A percentile compares a stretch with the other conserved stretches of the same genome.
Evolutionary conservation across 1,284 basidiomycete species (phyloP).

Genomic region (Rhizoctonia solani): DNA sequence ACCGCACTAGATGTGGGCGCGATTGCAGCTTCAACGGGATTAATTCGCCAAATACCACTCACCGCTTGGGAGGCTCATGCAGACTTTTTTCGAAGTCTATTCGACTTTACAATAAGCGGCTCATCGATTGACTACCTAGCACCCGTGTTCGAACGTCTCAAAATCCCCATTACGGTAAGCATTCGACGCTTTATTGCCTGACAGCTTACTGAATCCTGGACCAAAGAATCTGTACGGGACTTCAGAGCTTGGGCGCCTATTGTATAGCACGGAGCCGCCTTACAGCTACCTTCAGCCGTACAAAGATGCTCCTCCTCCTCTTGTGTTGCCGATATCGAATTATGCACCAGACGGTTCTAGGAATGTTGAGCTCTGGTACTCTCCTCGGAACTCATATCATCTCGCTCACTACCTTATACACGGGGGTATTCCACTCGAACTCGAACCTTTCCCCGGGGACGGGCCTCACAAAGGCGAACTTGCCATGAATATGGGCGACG

Average conservation of each 20-base stretch:
- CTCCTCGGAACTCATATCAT: not conserved
- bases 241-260: not conserved
- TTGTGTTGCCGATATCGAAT: not conserved
- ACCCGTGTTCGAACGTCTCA: not conserved
- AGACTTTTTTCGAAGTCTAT: not conserved
- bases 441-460: conserved; percentile 1
- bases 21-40: not conserved
- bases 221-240: conserved; percentile 13
- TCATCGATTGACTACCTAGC: not conserved
- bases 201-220: no score
- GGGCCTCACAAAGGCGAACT: conserved; percentile 3
- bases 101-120: not conserved
- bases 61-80: not conserved
- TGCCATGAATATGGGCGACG: not conserved
- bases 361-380: not conserved
- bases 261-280: not conserved
- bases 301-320: conserved; percentile 3
- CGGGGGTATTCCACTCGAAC: not conserved
- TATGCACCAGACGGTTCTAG: not conserved
- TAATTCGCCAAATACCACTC: not conserved
- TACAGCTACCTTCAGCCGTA: conserved; percentile 4
- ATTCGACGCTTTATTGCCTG: no score
- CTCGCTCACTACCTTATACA: not conserved
- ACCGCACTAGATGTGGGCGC: not conserved
- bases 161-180: not conserved